Conservation (phyloP, 768 basidiomycete genomes). For the Auricularia sp. region DNA sequence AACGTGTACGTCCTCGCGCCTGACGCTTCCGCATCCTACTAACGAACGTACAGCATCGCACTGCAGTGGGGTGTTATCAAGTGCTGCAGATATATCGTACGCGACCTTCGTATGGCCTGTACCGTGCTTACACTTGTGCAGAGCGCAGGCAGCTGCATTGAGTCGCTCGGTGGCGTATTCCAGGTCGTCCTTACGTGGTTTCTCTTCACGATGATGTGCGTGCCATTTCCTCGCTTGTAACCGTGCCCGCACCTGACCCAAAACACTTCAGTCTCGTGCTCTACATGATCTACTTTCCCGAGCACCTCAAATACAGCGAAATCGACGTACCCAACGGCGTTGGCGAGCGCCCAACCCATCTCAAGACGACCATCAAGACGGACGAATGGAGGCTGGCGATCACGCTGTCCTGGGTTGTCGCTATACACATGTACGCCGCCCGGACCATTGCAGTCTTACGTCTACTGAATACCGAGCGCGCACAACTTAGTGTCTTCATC, state of each 20-base stretch:
- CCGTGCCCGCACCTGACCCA: neutral
- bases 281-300: conserved; percentile 88
- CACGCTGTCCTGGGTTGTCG: conserved; percentile 58
- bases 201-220: conserved; percentile 75
- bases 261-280: conserved; percentile 59
- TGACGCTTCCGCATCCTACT: conserved; percentile 2
- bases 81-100: conserved; percentile 71
- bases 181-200: conserved; percentile 81
- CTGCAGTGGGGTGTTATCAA: conserved; percentile 75
- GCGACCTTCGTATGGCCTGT: conserved; percentile 20
- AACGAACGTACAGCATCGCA: conserved; percentile 46
- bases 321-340: conserved; percentile 24
- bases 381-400: conserved; percentile 75
- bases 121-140: conserved; percentile 19
- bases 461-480: neutral
- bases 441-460: neutral
- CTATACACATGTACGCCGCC: conserved; percentile 61
- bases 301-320: conserved; percentile 62
- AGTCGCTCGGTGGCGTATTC: conserved; percentile 69
- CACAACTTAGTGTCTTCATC: conserved; percentile 38
- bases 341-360: conserved; percentile 3
- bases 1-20: conserved; percentile 51
- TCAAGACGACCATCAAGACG: conserved; percentile 42
- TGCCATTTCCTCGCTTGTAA: conserved; percentile 10
- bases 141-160: conserved; percentile 64